phyloP scores from a whole-genome alignment of 805 yeast genomes.

The Suhomyces pyralidae region DNA sequence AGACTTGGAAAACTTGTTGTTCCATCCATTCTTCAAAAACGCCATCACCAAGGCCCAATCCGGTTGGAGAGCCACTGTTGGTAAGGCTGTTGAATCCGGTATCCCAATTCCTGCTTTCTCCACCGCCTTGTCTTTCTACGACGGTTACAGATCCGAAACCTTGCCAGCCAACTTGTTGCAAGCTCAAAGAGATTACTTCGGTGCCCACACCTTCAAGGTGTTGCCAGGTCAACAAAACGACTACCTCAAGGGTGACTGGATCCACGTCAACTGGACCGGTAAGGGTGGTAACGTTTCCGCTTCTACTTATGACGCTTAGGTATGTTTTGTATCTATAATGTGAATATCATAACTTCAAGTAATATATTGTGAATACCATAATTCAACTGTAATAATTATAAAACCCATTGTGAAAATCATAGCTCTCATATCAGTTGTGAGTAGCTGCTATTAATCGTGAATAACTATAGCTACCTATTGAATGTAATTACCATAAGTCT shows the following conservation, averaged over 20 bases:
- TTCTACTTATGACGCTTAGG: constrained; percentile 85
- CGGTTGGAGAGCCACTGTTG: constrained; percentile 91
- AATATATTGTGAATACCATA: neutral
- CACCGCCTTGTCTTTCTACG: constrained; percentile 96
- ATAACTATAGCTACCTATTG: too few relatives aligned
- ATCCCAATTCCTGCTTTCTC: constrained; percentile 97
- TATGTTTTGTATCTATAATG: neutral
- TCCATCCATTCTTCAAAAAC: constrained; percentile 89
- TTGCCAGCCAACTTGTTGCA: constrained; percentile 97
- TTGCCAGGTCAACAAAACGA: constrained; percentile 81
- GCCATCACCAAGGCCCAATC: constrained; percentile 92
- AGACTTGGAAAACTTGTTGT: constrained; percentile 89
- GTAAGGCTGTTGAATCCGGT: constrained; percentile 77
- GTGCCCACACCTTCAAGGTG: constrained; percentile 98
- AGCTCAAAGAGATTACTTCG: constrained; percentile 99
- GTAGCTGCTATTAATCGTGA: too few relatives aligned
- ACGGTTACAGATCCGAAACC: constrained; percentile 94
- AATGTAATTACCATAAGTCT: too few relatives aligned
- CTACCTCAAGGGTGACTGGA: constrained; percentile 67
- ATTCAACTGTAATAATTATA: too few relatives aligned
- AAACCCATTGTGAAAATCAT: too few relatives aligned
- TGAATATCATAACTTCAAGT: neutral
- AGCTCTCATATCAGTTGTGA: too few relatives aligned
- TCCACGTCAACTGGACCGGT: constrained; percentile 99
- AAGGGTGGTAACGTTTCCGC: constrained; percentile 98